Evolutionary conservation across 2,329 filamentous ascomycete genomes (phyloP), one percentile per base, ranked within the genome.

Genomic region (Salinomyces thailandicus): DNA sequence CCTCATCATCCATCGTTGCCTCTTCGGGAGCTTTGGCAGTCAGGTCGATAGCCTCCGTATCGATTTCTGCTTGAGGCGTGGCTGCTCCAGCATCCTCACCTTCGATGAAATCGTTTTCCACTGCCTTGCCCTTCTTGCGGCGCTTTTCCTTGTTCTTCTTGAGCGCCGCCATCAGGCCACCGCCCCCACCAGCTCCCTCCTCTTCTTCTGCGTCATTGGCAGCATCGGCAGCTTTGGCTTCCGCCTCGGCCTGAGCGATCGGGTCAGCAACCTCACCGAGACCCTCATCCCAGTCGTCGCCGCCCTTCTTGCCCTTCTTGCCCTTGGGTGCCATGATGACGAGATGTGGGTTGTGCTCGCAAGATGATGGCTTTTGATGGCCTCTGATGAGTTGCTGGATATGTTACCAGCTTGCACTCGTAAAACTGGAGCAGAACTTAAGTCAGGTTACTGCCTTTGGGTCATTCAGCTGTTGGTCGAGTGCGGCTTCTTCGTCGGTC

Each of bases 231-330:
- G 60, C 58, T 41, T 68, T 62, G 31, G 62, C 63, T 41, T 63
- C 60, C 35, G 61, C 51, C 29, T 58, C 55, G 27, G 64, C 63
- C 42, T 73, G 65, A 35, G 71, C 68, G 37, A 72, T 67, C 5
- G 81, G 77, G 46, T 75, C 74, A 54, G 78, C 72, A 43, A 71
- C 68, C 67, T 95, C 89, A 54, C 86, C 87, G 37, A 95, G 71
- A 46, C 94, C 86, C 38, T 83, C 79, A 63, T 96, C 91, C 89
- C 89, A 95, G 71, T 95, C 85, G 56, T 94, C 85, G 58, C 83
- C 76, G 58, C 71, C 76, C 61, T 77, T 79, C 72, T 89, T 93
- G 65, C 79, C 82, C 60, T 80, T 81, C 75, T 94, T 95, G 73
- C 91, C 93, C 71, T 95, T 95, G 45, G 87, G 87, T 57, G 87